Percentiles rank a stretch among this genome's conserved stretches.
Conservation (phyloP, 345 rosid genomes). For the Ceriops zippeliana region DNA sequence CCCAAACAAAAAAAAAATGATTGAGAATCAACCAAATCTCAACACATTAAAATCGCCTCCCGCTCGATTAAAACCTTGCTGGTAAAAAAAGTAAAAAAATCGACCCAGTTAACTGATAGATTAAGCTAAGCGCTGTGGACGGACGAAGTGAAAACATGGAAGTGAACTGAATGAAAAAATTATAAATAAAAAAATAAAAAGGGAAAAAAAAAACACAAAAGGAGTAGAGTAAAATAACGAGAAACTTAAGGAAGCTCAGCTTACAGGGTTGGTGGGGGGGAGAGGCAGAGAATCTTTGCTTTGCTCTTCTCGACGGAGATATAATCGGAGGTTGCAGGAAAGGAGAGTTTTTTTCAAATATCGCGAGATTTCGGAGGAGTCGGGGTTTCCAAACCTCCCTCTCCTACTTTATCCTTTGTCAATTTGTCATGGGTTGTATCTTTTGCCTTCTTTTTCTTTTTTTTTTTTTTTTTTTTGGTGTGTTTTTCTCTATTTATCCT, state of each 20-base stretch:
- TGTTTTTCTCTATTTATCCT: neutral
- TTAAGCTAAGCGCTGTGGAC: too few relatives aligned
- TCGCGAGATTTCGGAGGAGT: constrained; percentile 43
- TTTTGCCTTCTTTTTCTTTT: neutral
- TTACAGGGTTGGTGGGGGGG: constrained; percentile 14
- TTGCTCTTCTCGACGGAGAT: constrained; percentile 41
- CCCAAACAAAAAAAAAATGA: constrained; percentile 17
- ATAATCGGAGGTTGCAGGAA: constrained; percentile 39
- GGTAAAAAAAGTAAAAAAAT: neutral
- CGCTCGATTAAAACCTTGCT: neutral
- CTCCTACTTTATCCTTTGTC: too few relatives aligned
- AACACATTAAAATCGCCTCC: neutral
- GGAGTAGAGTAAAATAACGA: constrained; percentile 28
- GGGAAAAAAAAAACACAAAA: neutral
- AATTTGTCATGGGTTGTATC: constrained; percentile 19
- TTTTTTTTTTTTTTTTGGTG: neutral
- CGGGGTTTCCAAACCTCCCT: too few relatives aligned
- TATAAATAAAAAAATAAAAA: neutral
- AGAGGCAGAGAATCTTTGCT: constrained; percentile 13
- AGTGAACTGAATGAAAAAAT: neutral
- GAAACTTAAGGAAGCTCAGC: constrained; percentile 34
- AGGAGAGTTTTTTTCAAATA: constrained; percentile 20
- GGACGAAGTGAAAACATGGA: too few relatives aligned
- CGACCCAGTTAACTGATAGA: neutral
- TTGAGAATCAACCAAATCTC: neutral